Percentiles rank a stretch among this genome's conserved stretches.
These are phyloP conservation scores for Notholithocarpus densiflorus DNA, from an alignment of 306 rosid genomes.

Conservation along the genomic window DNA sequence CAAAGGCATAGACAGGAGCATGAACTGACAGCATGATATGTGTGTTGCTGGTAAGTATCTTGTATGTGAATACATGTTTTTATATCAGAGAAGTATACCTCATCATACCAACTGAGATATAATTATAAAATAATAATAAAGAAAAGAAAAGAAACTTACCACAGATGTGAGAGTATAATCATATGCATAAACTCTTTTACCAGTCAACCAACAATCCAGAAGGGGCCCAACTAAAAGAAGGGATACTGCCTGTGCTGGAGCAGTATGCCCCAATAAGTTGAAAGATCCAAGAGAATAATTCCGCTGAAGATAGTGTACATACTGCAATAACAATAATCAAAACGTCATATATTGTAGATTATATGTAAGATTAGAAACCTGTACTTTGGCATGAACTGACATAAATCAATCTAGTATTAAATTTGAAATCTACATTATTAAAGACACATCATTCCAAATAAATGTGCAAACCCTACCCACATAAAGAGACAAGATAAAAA, in stretches of 20 bases:
- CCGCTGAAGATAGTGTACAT: slow-evolving; percentile 69
- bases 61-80: neutral
- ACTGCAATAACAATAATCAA: slow-evolving; percentile 40
- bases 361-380: neutral
- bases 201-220: slow-evolving; percentile 67
- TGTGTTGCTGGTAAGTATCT: neutral
- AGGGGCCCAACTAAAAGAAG: slow-evolving; percentile 62
- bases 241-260: slow-evolving; percentile 75
- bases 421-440: neutral
- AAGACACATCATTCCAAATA: neutral
- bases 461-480: neutral
- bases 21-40: neutral
- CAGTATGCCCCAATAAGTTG: slow-evolving; percentile 71
- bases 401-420: neutral
- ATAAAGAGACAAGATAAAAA: neutral
- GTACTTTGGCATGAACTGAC: neutral
- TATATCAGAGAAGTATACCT: neutral
- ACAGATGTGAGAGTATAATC: slow-evolving; percentile 38
- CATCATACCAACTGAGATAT: slow-evolving; percentile 9
- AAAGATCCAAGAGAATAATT: slow-evolving; percentile 78
- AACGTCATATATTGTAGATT: slow-evolving; percentile 13
- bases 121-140: neutral
- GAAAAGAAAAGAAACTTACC: slow-evolving; percentile 35
- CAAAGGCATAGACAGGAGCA: neutral
- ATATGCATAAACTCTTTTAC: slow-evolving; percentile 51